phyloP scores from a whole-genome alignment of 352 stramenopile genomes.

The Phytophthora boehmeriae region DNA sequence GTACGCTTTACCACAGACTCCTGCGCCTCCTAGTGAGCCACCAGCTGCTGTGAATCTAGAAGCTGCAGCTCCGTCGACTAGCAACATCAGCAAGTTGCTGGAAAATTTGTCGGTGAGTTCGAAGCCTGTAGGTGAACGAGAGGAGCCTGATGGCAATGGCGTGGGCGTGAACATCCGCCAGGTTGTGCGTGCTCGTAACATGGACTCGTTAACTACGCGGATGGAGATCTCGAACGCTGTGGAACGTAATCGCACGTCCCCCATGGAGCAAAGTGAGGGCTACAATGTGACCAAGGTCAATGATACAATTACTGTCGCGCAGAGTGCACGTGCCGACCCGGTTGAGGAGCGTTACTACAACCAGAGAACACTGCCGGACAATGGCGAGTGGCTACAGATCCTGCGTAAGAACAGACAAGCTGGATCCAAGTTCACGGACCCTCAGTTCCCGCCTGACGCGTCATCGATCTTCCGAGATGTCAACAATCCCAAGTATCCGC shows the following conservation, averaged over 20 bases:
- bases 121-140: conserved; percentile 46
- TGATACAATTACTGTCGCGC: conserved; percentile 69
- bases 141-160: conserved; percentile 73
- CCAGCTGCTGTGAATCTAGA: conserved; percentile 58
- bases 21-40: conserved; percentile 36
- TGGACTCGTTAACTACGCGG: conserved; percentile 77
- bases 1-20: conserved; percentile 36
- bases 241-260: conserved; percentile 62
- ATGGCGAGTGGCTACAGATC: conserved; percentile 75
- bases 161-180: conserved; percentile 60
- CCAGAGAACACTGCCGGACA: conserved; percentile 65
- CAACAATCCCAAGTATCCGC: conserved; percentile 69
- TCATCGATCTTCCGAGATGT: conserved; percentile 72
- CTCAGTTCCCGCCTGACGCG: conserved; percentile 74
- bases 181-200: conserved; percentile 61
- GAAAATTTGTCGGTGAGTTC: conserved; percentile 60
- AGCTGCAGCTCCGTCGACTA: conserved; percentile 34
- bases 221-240: conserved; percentile 75
- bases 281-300: conserved; percentile 84
- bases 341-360: conserved; percentile 80
- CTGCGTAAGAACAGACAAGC: conserved; percentile 74
- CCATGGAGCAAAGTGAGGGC: conserved; percentile 57
- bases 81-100: conserved; percentile 66
- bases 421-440: conserved; percentile 82
- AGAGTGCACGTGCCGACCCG: conserved; percentile 58